Evolutionary conservation across 2,329 filamentous ascomycete genomes (phyloP), one percentile per base, ranked within the genome.

Genomic region (Lachnellula willkommii): DNA sequence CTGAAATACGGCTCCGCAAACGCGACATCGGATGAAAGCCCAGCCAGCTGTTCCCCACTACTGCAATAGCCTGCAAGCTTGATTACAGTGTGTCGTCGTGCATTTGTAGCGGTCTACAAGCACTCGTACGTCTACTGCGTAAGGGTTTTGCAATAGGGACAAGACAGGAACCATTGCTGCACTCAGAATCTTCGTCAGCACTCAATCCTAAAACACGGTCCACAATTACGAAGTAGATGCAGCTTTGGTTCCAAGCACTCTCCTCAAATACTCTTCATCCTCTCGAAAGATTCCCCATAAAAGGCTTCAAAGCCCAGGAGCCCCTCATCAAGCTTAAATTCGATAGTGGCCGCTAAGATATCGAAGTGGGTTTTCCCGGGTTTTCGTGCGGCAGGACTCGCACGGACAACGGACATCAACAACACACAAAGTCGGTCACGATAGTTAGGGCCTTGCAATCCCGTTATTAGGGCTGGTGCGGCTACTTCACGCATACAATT

Each of bases 21-120:
- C 11, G 50, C 54, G 54, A 56, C 50, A 56, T 56, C 54, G 54
- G 50, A 45, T 50, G 43, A 47, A 24, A 20, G 26, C 47, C 42
- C 26, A 26, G 26, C 50, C 14, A 55, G 47, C 42, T 17, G 42
- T 46, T 35, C 48, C 45, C 43, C 54, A 53, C 54, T 52, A 45
- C 54, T 56, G 54, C 50, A 52, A 24, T 37, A 42, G 37, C 45
- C 28, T 32, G 42, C 42, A 17, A 12, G 39, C 39, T n/a, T 42
- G 37, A 40, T 32, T 32, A 32, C 28, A 45, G n/a, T 45, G 42
- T 20, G 22, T 45, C 42, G 42, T 12, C 14, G 37, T 45, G 47
- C 47, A 52, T 43, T 12, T 39, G 26, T 20, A 22, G 40, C 22
- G 28, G 28, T 32, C 36, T 40, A 50, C 17, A 20, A 20, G 20